A percentile compares a stretch with the other conserved stretches of the same genome.
These are phyloP conservation scores for Colletotrichum godetiae DNA, from an alignment of 2,329 filamentous ascomycete species.

Conservation along the genomic window DNA sequence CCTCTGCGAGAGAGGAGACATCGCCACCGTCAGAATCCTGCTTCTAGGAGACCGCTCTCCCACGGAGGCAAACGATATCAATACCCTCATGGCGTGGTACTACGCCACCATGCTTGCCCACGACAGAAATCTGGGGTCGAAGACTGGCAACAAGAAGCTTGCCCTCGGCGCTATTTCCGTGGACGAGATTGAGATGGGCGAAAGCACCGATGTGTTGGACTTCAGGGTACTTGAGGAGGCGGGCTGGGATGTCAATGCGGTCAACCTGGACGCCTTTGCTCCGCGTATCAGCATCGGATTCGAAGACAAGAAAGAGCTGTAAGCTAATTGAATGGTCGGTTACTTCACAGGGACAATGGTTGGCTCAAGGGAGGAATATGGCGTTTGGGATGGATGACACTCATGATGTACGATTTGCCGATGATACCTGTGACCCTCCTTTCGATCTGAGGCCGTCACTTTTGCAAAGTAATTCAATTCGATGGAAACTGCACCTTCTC, in stretches of 20 bases:
- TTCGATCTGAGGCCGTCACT: not conserved
- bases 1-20: not conserved
- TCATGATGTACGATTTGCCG: not conserved
- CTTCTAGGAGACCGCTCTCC: slow-evolving; percentile 1
- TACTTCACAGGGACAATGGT: not conserved
- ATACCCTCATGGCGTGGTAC: slow-evolving; percentile 1
- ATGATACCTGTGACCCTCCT: not conserved
- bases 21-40: slow-evolving; percentile 20
- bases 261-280: slow-evolving; percentile 3
- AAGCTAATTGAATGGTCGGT: not conserved
- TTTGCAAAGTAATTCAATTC: not conserved
- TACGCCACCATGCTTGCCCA: not conserved
- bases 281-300: not conserved
- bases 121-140: not conserved
- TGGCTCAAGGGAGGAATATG: not conserved
- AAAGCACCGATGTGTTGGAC: not conserved
- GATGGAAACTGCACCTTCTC: not conserved
- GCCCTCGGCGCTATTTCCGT: not conserved
- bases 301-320: not conserved
- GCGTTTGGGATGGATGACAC: not conserved
- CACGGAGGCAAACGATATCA: not conserved
- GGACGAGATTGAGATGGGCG: not conserved
- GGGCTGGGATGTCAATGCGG: not conserved
- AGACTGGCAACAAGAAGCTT: not conserved
- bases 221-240: not conserved